These are phyloP conservation scores for Physcomitrium patens DNA, from an alignment of 225 moss, liverwort and hornwort species.

Conservation along the genomic window DNA sequence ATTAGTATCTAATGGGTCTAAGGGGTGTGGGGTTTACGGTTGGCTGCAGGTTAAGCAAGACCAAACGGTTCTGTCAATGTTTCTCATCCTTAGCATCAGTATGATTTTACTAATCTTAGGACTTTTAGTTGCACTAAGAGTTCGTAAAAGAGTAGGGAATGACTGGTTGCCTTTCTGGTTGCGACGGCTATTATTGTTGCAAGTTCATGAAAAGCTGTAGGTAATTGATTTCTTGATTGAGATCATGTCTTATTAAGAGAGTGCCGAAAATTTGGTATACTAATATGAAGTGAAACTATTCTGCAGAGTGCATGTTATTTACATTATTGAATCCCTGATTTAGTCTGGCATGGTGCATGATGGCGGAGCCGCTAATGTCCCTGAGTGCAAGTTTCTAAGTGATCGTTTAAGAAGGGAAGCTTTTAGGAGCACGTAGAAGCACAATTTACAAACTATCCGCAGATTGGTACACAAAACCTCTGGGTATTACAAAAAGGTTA, in stretches of 20 bases:
- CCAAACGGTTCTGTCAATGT: slow-evolving; percentile 20
- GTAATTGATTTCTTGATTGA: neutral
- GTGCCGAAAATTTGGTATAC: too few relatives aligned
- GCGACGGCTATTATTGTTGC: slow-evolving; percentile 51
- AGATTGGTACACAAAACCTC: too few relatives aligned
- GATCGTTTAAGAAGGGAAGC: too few relatives aligned
- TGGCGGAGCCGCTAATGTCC: too few relatives aligned
- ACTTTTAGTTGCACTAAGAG: slow-evolving; percentile 37
- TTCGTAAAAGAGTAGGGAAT: slow-evolving; percentile 42
- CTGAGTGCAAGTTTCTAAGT: too few relatives aligned
- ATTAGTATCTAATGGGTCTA: neutral
- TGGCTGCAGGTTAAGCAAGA: slow-evolving; percentile 36
- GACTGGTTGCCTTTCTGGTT: slow-evolving; percentile 51
- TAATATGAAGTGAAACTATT: too few relatives aligned
- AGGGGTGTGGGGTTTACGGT: slow-evolving; percentile 24
- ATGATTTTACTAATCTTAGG: slow-evolving; percentile 40
- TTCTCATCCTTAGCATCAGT: slow-evolving; percentile 33
- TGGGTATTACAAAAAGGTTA: too few relatives aligned
- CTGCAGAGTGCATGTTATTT: too few relatives aligned
- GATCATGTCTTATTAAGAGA: neutral
- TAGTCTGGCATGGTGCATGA: too few relatives aligned
- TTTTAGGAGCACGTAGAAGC: too few relatives aligned
- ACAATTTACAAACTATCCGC: too few relatives aligned
- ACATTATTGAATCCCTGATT: too few relatives aligned
- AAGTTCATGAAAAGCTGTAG: slow-evolving; percentile 57